These are phyloP conservation scores for Lanzia echinophila DNA, from an alignment of 2,329 filamentous ascomycete species.

Conservation along the genomic window DNA sequence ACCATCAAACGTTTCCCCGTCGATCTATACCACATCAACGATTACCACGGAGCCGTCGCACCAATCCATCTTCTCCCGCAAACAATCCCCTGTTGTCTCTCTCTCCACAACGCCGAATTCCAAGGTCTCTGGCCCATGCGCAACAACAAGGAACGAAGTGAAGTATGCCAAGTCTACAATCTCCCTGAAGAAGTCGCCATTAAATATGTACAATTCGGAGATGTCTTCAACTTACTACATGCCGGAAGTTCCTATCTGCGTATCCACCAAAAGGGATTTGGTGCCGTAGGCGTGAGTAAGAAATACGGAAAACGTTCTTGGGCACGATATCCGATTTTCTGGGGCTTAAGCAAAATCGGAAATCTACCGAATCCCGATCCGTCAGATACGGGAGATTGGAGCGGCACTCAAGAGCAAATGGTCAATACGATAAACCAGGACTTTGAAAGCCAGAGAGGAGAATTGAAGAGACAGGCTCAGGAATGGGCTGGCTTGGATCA, in stretches of 20 bases:
- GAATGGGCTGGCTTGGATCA: slow-evolving; percentile 60
- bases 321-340: slow-evolving; percentile 63
- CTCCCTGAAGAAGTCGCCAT: slow-evolving; percentile 48
- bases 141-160: slow-evolving; percentile 51
- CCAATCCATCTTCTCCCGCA: slow-evolving; percentile 56
- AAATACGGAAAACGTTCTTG: slow-evolving; percentile 63
- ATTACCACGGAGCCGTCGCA: slow-evolving; percentile 57
- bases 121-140: slow-evolving; percentile 64
- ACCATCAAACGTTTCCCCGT: slow-evolving; percentile 55
- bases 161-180: slow-evolving; percentile 61
- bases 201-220: slow-evolving; percentile 60
- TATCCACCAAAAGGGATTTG: slow-evolving; percentile 60
- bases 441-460: slow-evolving; percentile 46
- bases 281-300: slow-evolving; percentile 60
- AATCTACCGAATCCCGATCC: slow-evolving; percentile 62
- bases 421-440: slow-evolving; percentile 44
- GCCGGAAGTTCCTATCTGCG: slow-evolving; percentile 56
- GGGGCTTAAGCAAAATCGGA: slow-evolving; percentile 61
- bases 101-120: slow-evolving; percentile 63
- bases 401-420: slow-evolving; percentile 46
- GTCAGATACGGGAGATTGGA: slow-evolving; percentile 47
- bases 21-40: slow-evolving; percentile 61
- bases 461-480: slow-evolving; percentile 54
- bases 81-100: slow-evolving; percentile 55
- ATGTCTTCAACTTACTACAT: slow-evolving; percentile 62